Conservation (phyloP, 2,329 filamentous ascomycete species). For the Coniochaeta prunicola region DNA sequence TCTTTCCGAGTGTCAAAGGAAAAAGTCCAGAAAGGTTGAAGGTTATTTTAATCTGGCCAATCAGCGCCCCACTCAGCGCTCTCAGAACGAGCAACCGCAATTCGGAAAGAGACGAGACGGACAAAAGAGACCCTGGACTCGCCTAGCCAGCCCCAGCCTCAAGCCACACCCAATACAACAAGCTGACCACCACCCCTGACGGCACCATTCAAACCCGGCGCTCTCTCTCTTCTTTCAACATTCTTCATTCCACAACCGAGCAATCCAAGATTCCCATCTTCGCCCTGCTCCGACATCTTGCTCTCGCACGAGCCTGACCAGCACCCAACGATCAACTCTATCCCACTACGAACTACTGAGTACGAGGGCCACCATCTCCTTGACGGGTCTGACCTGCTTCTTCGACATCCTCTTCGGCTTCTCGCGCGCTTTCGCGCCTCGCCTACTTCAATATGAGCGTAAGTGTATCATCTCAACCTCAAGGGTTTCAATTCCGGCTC, state of each 20-base stretch:
- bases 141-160: too few relatives aligned
- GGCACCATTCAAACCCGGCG: neutral
- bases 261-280: neutral
- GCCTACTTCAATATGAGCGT: slow-evolving; percentile 37
- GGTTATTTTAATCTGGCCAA: neutral
- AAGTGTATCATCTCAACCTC: slow-evolving; percentile 28
- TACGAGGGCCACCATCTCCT: neutral
- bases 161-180: neutral
- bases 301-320: neutral
- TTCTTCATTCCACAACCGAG: neutral
- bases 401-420: neutral
- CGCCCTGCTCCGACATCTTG: neutral
- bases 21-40: neutral
- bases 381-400: neutral
- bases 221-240: neutral
- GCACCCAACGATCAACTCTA: neutral
- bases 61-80: neutral
- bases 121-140: neutral
- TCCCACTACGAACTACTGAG: neutral
- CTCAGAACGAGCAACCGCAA: neutral
- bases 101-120: too few relatives aligned
- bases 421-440: slow-evolving; percentile 8
- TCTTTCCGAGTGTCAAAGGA: neutral
- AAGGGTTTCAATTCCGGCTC: slow-evolving; percentile 13
- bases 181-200: neutral